Base-by-base conservation (phyloP, 257 asterid species). In the Solanum infundibuliforme region DNA sequence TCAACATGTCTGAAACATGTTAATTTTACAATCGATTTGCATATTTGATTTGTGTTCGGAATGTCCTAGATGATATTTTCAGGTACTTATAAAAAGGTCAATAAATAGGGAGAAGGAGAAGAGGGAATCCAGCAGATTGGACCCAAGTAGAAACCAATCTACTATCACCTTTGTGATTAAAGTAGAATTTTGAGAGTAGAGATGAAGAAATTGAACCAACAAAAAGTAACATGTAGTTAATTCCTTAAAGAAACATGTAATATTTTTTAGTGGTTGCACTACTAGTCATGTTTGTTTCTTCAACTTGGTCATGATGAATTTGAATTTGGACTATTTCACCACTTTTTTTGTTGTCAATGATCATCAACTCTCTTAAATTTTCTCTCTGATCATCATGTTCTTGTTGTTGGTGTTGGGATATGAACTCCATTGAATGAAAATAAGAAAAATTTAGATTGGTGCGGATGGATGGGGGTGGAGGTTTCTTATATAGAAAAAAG, bases 81-180 rank as follows among this genome's bases (percentile, higher is more conserved):
- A 46, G 20, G 58, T 5, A 46, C 58, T 43, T 43, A 34, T 72
- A 88, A 46, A 82, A 90, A 3, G 98, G 96, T 90, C 93, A 90
- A 16, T 46, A 88, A 0, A 90, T 34, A 0, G 95, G 96, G 1
- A 88, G 38, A 11, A 94, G 29, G 32, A 93, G 96, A 18, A 96
- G 83, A 3, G 96, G 96, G 38, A 96, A 96, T 5, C 98, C 98
- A 4, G 92, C 94, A 60, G 91, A 90, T 71, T 96, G 98, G 12
- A 94, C 90, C 95, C 93, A 94, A 3, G 98, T 96, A 7, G 95
- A 91, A 5, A 95, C 91, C 96, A 96, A 96, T 36, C 92, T 48
- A 91, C 93, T 94, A 1, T 92, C 88, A 12, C 98, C 96, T 71
- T 91, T 90, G 90, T 95, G 98, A 60, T 86, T 91, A 95, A 95